Conservation (phyloP, 441 rosid genomes). For the Pelargonium fulgidum region DNA sequence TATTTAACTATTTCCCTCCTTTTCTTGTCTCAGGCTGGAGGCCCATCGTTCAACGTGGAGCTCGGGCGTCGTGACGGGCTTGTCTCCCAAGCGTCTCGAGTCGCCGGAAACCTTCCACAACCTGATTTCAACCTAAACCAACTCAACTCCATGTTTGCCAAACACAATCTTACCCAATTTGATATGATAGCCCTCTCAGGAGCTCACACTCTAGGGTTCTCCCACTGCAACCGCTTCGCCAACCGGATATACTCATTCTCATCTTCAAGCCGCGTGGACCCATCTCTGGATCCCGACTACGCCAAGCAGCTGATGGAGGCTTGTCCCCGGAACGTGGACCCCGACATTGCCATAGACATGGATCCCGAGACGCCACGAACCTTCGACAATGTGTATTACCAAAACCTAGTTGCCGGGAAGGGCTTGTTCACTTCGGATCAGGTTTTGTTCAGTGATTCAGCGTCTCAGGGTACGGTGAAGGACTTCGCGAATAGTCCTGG, state of each 20-base stretch:
- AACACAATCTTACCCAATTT: conserved; percentile 39
- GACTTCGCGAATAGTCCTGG: conserved; percentile 49
- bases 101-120: conserved; percentile 59
- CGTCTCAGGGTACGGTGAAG: conserved; percentile 44
- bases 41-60: conserved; percentile 57
- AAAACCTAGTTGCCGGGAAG: conserved; percentile 54
- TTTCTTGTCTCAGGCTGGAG: conserved; percentile 48
- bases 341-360: conserved; percentile 36
- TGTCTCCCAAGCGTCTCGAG: conserved; percentile 46
- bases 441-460: conserved; percentile 39
- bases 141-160: conserved; percentile 43
- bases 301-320: conserved; percentile 41
- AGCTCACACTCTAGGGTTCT: conserved; percentile 78
- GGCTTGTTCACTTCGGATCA: conserved; percentile 70
- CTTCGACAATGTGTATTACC: conserved; percentile 63
- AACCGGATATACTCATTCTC: conserved; percentile 61
- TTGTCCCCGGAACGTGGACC: conserved; percentile 49
- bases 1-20: background rate
- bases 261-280: conserved; percentile 43
- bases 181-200: conserved; percentile 92
- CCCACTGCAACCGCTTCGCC: conserved; percentile 62
- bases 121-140: conserved; percentile 42
- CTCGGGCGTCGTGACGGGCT: conserved; percentile 72
- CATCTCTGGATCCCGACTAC: conserved; percentile 45
- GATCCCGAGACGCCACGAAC: conserved; percentile 42